Conservation (phyloP, 2,329 filamentous ascomycete species). For the Microsporum canis region DNA sequence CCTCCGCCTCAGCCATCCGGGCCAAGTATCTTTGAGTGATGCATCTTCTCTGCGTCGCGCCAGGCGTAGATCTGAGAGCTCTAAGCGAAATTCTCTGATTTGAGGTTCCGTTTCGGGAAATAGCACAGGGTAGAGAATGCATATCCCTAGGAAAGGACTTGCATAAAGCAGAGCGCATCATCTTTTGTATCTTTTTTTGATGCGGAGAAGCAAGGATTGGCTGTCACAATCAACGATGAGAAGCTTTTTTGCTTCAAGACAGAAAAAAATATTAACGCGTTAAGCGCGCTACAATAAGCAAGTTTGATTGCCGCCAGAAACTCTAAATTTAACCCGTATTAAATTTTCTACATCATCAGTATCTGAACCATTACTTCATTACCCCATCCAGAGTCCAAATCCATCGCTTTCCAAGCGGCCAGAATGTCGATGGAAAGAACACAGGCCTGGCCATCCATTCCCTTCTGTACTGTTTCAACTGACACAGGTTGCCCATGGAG, state of each 20-base stretch:
- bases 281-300: not conserved
- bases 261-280: not conserved
- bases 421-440: conserved; percentile 69
- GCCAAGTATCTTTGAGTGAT: conserved; percentile 29
- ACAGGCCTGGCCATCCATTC: not conserved
- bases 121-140: not conserved
- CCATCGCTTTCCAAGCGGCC: conserved; percentile 65
- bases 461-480: conserved; percentile 45
- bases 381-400: conserved; percentile 59
- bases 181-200: not conserved
- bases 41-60: conserved; percentile 19
- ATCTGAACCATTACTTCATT: conserved; percentile 67
- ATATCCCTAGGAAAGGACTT: not conserved
- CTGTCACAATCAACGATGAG: not conserved
- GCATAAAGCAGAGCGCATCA: not conserved
- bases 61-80: not conserved
- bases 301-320: not conserved
- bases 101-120: not conserved
- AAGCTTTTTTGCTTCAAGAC: not conserved
- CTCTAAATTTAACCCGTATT: not conserved
- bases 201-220: not conserved
- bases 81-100: not conserved
- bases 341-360: conserved; percentile 30
- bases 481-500: conserved; percentile 64
- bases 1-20: conserved; percentile 30